phyloP scores from a whole-genome alignment of 2,329 filamentous ascomycete species.

The Aspergillus fructus region DNA sequence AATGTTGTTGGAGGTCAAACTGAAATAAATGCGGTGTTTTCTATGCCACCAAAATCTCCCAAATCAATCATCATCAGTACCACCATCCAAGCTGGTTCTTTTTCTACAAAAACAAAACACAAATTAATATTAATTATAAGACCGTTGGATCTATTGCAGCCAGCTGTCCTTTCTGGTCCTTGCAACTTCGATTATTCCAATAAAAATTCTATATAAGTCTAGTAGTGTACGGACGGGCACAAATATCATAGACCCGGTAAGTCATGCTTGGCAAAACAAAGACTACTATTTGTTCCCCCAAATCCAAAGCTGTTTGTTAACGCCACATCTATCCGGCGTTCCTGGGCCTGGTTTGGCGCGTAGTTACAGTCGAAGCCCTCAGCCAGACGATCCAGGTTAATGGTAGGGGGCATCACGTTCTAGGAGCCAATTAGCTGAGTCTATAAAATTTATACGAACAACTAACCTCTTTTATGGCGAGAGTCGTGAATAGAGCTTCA shows the following conservation, averaged over 20 bases:
- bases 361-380: slow-evolving; percentile 79
- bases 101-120: not conserved
- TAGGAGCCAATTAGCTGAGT: slow-evolving; percentile 37
- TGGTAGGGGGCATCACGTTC: slow-evolving; percentile 78
- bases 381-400: slow-evolving; percentile 72
- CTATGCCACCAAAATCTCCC: not conserved
- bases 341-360: slow-evolving; percentile 69
- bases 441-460: not conserved
- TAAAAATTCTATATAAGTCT: not conserved
- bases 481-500: slow-evolving; percentile 80
- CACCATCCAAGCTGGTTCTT: not conserved
- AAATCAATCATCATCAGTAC: not conserved
- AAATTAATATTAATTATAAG: not conserved
- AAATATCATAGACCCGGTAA: not conserved
- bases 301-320: slow-evolving; percentile 97
- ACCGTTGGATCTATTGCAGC: not conserved
- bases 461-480: slow-evolving; percentile 75
- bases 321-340: slow-evolving; percentile 68
- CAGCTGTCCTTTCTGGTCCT: not conserved
- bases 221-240: not conserved
- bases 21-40: not conserved
- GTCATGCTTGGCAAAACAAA: slow-evolving; percentile 62
- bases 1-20: not conserved
- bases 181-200: not conserved
- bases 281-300: slow-evolving; percentile 88